Base-by-base conservation (phyloP, 2,329 filamentous ascomycete species). In the Xylaria polymorpha region DNA sequence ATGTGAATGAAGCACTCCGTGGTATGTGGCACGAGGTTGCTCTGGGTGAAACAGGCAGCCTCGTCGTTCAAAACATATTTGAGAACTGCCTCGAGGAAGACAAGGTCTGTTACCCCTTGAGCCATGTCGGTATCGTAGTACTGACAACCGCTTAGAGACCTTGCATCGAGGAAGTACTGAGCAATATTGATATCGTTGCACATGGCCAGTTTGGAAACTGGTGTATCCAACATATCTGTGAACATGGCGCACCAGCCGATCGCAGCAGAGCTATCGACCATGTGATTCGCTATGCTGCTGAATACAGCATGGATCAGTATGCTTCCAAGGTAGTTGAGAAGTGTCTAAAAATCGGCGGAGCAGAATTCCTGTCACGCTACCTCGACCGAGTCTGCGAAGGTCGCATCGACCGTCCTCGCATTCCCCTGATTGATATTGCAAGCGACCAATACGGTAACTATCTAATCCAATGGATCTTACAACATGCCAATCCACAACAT, bases 21-120 rank as follows among this genome's bases (percentile, higher is more conserved):
- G 95, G 95, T 68, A 98, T 98, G 94, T 99, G 96, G 96, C 94
- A 98, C 78, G 95, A 99, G 78, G 96, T 99, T 72, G 97, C 97
- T 25, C 85, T 98, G 61, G 96, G 96, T 43, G 96, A 99, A 84
- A 99, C 97, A 12, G 96, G 96, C 69, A 99, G 96, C 80, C 86
- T 99, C 75, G 96, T 99, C 55, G 97, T 99, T 58, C 96, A 99
- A 82, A 99, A 99, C 80, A 99, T 99, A 78, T 99, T 99, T 80
- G 96, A 99, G 84, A 99, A 99, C 77, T 99, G 96, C 77, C 88
- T 98, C 37, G 97, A 99, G 78, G 95, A 98, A 77, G 96, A 99
- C 83, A 99, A 99, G 90, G 94, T 95, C 84, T 72, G 84, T 77
- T 48, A 18, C 18, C 71, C 61, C 51, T 18, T 29, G 43, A 14